Conservation (phyloP, 1,139 yeast species). For the Maudiozyma humilis region DNA sequence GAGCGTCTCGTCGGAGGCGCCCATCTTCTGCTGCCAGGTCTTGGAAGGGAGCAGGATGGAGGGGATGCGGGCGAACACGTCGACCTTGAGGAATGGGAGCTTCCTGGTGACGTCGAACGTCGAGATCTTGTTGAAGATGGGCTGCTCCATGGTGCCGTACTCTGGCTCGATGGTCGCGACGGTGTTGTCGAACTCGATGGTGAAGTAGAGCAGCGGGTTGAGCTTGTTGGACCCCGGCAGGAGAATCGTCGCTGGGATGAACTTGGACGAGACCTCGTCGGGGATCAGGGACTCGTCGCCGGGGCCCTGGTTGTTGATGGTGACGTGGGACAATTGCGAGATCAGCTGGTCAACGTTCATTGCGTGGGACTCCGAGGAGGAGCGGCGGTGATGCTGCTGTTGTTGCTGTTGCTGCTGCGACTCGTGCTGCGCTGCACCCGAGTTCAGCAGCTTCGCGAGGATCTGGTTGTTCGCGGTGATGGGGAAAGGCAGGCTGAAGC, state of each 20-base stretch:
- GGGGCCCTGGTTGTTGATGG: slow-evolving; percentile 22
- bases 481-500: slow-evolving; percentile 27
- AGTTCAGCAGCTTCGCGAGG: slow-evolving; percentile 20
- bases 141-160: slow-evolving; percentile 55
- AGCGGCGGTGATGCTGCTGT: neutral
- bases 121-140: slow-evolving; percentile 79
- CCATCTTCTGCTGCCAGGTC: slow-evolving; percentile 32
- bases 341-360: slow-evolving; percentile 21
- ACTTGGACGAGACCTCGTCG: slow-evolving; percentile 31
- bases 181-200: slow-evolving; percentile 72
- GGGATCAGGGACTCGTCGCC: slow-evolving; percentile 26
- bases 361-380: slow-evolving; percentile 4
- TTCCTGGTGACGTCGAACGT: slow-evolving; percentile 80
- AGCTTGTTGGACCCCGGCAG: slow-evolving; percentile 44
- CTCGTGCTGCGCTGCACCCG: slow-evolving; percentile 23
- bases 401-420: slow-evolving; percentile 5
- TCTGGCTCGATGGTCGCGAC: slow-evolving; percentile 78
- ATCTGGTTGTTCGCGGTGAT: slow-evolving; percentile 26
- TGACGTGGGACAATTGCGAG: slow-evolving; percentile 24
- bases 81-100: slow-evolving; percentile 50
- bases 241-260: slow-evolving; percentile 59
- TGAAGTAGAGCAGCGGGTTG: slow-evolving; percentile 55
- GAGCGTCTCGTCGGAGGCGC: slow-evolving; percentile 22
- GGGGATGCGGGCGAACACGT: slow-evolving; percentile 71
- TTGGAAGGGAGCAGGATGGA: slow-evolving; percentile 48